phyloP scores from a whole-genome alignment of 2,329 filamentous ascomycete genomes.

The Microsporum canis region DNA sequence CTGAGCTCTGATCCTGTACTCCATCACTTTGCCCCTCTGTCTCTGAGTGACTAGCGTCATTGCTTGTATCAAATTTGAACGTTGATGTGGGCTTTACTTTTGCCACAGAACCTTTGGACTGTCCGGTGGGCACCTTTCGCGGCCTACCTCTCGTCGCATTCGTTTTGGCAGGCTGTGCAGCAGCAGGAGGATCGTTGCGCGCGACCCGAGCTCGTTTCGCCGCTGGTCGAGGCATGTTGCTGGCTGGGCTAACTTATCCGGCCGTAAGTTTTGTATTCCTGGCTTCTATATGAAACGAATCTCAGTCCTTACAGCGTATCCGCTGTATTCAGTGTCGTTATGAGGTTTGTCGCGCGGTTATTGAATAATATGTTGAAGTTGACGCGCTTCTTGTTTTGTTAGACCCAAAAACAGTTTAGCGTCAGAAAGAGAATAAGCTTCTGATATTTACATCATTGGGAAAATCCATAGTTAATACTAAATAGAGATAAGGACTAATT shows the following conservation, averaged over 20 bases:
- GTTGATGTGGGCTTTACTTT: neutral
- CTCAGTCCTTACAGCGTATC: neutral
- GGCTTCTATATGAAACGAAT: neutral
- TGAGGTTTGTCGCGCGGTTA: neutral
- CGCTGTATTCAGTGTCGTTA: neutral
- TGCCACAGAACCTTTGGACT: too few relatives aligned
- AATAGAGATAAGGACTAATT: neutral
- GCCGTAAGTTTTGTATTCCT: neutral
- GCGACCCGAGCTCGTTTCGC: neutral
- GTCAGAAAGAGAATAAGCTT: neutral
- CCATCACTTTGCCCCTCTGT: neutral
- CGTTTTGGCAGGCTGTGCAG: neutral
- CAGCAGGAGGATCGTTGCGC: neutral
- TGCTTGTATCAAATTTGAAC: neutral
- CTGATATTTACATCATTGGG: neutral
- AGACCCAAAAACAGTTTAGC: neutral
- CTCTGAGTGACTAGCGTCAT: neutral
- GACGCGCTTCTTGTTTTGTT: conserved; percentile 3
- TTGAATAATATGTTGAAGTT: neutral
- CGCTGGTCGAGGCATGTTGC: neutral
- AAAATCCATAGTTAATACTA: neutral
- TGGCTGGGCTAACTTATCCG: neutral
- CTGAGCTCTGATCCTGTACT: neutral
- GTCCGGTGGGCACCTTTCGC: neutral
- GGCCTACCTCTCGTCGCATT: neutral